phyloP scores from a whole-genome alignment of 306 rosid genomes.

The Vigna angularis region DNA sequence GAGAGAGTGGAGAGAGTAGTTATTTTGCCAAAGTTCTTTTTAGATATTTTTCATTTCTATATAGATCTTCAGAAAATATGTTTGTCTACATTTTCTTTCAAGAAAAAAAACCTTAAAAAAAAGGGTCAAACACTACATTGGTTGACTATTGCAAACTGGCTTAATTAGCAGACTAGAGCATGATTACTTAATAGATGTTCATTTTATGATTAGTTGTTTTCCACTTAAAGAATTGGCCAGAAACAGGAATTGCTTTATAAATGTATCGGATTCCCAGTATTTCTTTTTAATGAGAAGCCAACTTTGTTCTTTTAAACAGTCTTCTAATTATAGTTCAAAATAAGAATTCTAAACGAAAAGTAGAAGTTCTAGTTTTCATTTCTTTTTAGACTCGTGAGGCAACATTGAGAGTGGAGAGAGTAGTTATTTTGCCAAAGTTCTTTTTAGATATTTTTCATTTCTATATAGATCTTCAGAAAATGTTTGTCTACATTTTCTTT shows the following conservation, averaged over 20 bases:
- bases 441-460: no score
- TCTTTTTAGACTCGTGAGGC: not conserved
- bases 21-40: no score
- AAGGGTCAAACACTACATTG: not conserved
- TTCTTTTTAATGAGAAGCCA: no score
- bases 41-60: no score
- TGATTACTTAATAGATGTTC: not conserved
- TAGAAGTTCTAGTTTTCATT: not conserved
- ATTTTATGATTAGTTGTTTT: not conserved
- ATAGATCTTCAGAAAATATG: not conserved
- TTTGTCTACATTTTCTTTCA: not conserved
- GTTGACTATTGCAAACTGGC: constrained; percentile 3
- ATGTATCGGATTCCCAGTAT: not conserved
- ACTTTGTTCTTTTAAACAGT: no score
- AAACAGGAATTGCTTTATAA: not conserved
- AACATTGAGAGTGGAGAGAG: not conserved
- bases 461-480: not conserved
- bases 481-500: not conserved
- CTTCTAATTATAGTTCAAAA: no score
- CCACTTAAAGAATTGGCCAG: not conserved
- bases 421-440: no score
- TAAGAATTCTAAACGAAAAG: not conserved
- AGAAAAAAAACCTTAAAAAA: not conserved
- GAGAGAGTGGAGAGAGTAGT: no score
- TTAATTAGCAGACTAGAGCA: not conserved